phyloP scores from a whole-genome alignment of 768 basidiomycete genomes.

The Lactarius sanguifluus region DNA sequence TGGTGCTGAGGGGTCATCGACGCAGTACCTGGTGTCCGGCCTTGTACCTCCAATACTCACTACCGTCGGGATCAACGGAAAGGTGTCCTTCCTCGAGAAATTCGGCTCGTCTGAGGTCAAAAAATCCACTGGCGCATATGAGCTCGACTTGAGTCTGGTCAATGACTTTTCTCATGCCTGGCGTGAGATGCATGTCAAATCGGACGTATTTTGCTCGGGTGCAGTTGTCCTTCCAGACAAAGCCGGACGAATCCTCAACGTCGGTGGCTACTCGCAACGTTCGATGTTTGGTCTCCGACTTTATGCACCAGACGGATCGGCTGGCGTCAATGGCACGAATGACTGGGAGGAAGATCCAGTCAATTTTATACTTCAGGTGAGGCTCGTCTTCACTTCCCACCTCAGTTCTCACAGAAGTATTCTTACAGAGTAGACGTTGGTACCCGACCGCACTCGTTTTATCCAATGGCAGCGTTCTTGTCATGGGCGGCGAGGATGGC shows the following conservation, averaged over 20 bases:
- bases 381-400: no score
- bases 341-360: slow-evolving; percentile 77
- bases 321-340: slow-evolving; percentile 69
- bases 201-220: slow-evolving; percentile 79
- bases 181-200: slow-evolving; percentile 74
- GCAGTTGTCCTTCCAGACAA: slow-evolving; percentile 75
- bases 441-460: slow-evolving; percentile 67
- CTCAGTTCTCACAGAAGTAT: not conserved
- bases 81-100: slow-evolving; percentile 75
- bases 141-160: slow-evolving; percentile 64
- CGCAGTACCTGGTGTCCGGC: slow-evolving; percentile 50
- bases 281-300: slow-evolving; percentile 74
- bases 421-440: slow-evolving; percentile 59
- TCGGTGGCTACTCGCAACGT: slow-evolving; percentile 61
- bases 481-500: slow-evolving; percentile 76
- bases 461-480: slow-evolving; percentile 70
- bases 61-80: slow-evolving; percentile 78
- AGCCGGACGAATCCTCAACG: slow-evolving; percentile 60
- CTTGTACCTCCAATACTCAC: slow-evolving; percentile 71
- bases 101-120: slow-evolving; percentile 22
- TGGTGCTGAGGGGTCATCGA: not conserved
- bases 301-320: slow-evolving; percentile 65
- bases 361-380: slow-evolving; percentile 60
- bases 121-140: slow-evolving; percentile 78
- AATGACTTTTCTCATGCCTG: slow-evolving; percentile 49